phyloP scores from a whole-genome alignment of 1,284 basidiomycete genomes.

The Earliella scabrosa region DNA sequence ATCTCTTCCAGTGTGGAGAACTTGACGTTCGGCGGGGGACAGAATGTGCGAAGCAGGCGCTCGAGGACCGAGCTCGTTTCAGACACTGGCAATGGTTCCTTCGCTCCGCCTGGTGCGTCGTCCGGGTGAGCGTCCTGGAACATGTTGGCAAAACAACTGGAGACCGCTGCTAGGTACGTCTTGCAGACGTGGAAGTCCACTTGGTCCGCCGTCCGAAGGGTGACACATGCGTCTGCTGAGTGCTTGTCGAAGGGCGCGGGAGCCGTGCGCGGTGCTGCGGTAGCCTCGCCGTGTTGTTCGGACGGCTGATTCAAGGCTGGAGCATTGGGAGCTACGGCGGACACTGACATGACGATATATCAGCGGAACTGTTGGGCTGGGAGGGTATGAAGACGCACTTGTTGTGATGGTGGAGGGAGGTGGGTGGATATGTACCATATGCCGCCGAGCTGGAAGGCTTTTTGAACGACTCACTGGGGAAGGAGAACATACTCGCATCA shows the following conservation, averaged over 20 bases:
- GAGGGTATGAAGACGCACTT: too few species aligned
- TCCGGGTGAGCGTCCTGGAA: constrained; percentile 3
- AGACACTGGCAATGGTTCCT: not conserved
- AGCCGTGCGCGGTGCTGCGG: not conserved
- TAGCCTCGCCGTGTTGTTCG: too few species aligned
- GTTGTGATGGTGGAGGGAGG: too few species aligned
- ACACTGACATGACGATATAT: too few species aligned
- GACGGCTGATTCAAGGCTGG: too few species aligned
- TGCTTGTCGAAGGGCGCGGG: not conserved
- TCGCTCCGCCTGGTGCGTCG: not conserved
- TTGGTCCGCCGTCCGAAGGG: constrained; percentile 12
- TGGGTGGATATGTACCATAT: too few species aligned
- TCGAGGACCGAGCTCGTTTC: not conserved
- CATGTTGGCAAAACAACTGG: constrained; percentile 18
- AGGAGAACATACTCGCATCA: too few species aligned
- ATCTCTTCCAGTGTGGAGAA: not conserved
- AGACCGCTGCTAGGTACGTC: constrained; percentile 13
- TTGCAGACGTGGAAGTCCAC: constrained; percentile 16
- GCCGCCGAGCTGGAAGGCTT: too few species aligned
- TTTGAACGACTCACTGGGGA: too few species aligned
- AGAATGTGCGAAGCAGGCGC: not conserved
- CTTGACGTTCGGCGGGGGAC: not conserved
- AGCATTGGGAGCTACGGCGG: too few species aligned
- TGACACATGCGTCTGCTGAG: constrained; percentile 7
- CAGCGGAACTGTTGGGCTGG: too few species aligned